phyloP scores from a whole-genome alignment of 495 filamentous ascomycete species.

The Beverwykella pulmonaria region DNA sequence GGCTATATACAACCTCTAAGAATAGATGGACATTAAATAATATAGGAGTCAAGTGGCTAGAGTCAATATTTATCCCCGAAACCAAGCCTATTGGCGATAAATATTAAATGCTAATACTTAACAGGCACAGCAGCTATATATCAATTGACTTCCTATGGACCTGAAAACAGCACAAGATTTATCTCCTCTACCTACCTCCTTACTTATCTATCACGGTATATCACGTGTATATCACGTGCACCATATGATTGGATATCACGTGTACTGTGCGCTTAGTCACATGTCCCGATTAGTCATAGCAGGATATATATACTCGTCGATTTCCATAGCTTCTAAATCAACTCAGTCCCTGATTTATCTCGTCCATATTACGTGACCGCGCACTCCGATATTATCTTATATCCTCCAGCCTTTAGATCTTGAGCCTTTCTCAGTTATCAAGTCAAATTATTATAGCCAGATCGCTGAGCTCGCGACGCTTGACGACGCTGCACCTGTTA shows the following conservation, averaged over 20 bases:
- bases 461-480: slow-evolving; percentile 27
- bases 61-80: not conserved
- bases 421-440: slow-evolving; percentile 36
- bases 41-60: too few relatives aligned
- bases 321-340: too few relatives aligned
- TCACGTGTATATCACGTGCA: too few relatives aligned
- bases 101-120: not conserved
- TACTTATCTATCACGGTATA: too few relatives aligned
- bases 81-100: not conserved
- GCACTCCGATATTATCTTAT: too few relatives aligned
- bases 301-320: too few relatives aligned
- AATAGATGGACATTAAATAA: slow-evolving; percentile 1
- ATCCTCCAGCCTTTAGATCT: slow-evolving; percentile 42
- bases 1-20: slow-evolving; percentile 2
- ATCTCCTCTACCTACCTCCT: not conserved
- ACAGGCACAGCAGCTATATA: not conserved
- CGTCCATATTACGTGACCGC: too few relatives aligned
- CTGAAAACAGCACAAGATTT: not conserved
- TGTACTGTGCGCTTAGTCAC: too few relatives aligned
- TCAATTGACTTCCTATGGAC: not conserved
- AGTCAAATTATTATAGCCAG: slow-evolving; percentile 30
- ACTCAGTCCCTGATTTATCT: too few relatives aligned
- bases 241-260: too few relatives aligned
- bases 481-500: slow-evolving; percentile 14
- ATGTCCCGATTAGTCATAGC: too few relatives aligned